Evolutionary conservation across 2,329 filamentous ascomycete species (phyloP).

Genomic region (Colletotrichum australisinense): DNA sequence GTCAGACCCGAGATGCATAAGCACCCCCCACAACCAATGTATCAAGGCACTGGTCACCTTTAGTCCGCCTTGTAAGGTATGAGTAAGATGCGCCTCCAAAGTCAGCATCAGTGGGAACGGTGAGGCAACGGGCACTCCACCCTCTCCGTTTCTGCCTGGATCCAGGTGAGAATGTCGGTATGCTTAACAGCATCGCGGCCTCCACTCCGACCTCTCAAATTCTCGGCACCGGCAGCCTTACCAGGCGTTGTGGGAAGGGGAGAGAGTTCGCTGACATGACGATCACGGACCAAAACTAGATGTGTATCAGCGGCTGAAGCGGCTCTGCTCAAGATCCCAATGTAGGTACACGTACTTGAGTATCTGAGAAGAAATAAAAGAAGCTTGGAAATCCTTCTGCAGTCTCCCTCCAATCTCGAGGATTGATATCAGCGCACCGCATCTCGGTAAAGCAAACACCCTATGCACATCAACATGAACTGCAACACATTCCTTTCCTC

Average conservation of each 20-base stretch:
- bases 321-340: not conserved
- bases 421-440: not conserved
- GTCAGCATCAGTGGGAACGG: not conserved
- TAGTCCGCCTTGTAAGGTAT: not conserved
- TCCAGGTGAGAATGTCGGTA: slow-evolving; percentile 28
- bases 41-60: not conserved
- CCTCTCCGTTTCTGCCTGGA: not conserved
- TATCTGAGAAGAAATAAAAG: not conserved
- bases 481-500: not conserved
- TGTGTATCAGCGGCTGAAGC: not conserved
- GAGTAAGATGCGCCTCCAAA: too few species aligned
- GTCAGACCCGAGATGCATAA: slow-evolving; percentile 1
- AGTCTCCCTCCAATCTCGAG: not conserved
- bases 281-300: not conserved
- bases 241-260: not conserved
- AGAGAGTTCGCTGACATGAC: not conserved
- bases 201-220: not conserved
- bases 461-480: not conserved
- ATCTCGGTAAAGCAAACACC: not conserved
- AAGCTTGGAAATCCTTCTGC: not conserved
- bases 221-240: not conserved
- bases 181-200: slow-evolving; percentile 20
- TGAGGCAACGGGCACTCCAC: not conserved
- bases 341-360: not conserved
- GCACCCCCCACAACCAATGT: not conserved